Percentiles rank a stretch among this genome's conserved stretches.
Conservation (phyloP, 106 monocot species). For the Ottelia alismoides region DNA sequence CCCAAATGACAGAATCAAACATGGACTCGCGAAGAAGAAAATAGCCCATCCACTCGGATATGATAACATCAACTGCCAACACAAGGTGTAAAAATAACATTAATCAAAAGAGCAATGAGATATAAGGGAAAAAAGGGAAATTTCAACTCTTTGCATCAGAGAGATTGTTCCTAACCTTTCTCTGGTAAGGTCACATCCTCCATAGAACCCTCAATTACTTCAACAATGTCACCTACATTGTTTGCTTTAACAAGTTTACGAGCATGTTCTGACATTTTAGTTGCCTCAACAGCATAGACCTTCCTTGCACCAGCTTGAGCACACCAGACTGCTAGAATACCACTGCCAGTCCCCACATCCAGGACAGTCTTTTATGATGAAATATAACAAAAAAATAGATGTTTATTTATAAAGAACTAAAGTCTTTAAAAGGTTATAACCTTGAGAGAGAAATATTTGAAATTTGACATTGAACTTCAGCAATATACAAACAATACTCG, state of each 20-base stretch:
- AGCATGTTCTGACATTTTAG: slow-evolving; percentile 92
- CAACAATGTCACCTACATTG: slow-evolving; percentile 49
- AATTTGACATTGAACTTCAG: too few relatives aligned
- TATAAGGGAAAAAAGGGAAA: too few relatives aligned
- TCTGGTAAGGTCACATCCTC: slow-evolving; percentile 80
- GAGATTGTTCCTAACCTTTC: slow-evolving; percentile 90
- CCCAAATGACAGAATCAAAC: slow-evolving; percentile 98
- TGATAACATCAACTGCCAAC: slow-evolving; percentile 83
- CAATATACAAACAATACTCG: too few relatives aligned
- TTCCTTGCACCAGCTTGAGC: slow-evolving; percentile 89
- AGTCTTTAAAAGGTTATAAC: too few relatives aligned
- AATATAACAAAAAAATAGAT: background rate
- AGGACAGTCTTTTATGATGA: slow-evolving; percentile 39
- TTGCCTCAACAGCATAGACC: slow-evolving; percentile 96
- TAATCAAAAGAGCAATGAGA: too few relatives aligned
- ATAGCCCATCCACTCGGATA: slow-evolving; percentile 99
- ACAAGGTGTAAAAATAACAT: slow-evolving; percentile 10
- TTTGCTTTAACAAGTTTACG: slow-evolving; percentile 59
- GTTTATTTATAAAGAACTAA: too few relatives aligned
- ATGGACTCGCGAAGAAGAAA: slow-evolving; percentile 91
- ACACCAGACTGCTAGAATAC: slow-evolving; percentile 92
- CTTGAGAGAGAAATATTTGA: too few relatives aligned
- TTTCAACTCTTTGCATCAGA: too few relatives aligned
- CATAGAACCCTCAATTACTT: slow-evolving; percentile 88
- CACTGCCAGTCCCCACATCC: slow-evolving; percentile 96